Base-by-base conservation (phyloP, 2,329 filamentous ascomycete species). In the Venturia oleaginea region DNA sequence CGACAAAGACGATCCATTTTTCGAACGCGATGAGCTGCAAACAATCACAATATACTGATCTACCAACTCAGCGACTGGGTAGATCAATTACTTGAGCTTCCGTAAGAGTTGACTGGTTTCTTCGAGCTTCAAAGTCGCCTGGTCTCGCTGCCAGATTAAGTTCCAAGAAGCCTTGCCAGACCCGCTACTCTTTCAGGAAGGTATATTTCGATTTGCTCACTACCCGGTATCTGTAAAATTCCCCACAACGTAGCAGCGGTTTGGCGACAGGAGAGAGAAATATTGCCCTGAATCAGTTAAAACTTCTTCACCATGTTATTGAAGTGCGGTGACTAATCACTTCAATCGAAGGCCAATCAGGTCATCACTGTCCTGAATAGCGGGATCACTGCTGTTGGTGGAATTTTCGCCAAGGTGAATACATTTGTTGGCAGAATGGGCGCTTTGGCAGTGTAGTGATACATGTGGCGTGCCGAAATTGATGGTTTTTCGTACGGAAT, bases 1-100 rank as follows among this genome's bases (percentile, higher is more conserved):
- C 57, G 64, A 65, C 11, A 43, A 48, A 30, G 59, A 65, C 37
- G 62, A 54, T 19, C 19, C 34, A n/a, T 63, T 54, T 30, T 54
- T 63, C 37, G 34, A 40, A 13, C 27, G 40, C 24, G 34, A 48
- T 3, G 40, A 22, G 24, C 15, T 38, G 34, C 62, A 63, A 57
- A 51, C 62, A 34, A 40, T 63, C 19, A 37, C 24, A 24, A 46
- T 63, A n/a, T 40, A 42, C 5, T 63, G 62, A 63, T 2, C 6
- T 24, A 27, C 11, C 11, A 27, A 11, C 22, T 22, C 2, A 13
- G 46, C 46, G 11, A 48, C 43, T 27, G 11, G 46, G 4, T 1
- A 27, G 19, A 27, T 27, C 7, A 48, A 7, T 13, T 27, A 11
- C 5, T 27, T 11, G 10, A 27, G 46, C 46, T 15, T 8, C 24